A percentile compares a stretch with the other conserved stretches of the same genome.
phyloP scores from a whole-genome alignment of 192 early-diverging fungal species.

The Podila horticola region DNA sequence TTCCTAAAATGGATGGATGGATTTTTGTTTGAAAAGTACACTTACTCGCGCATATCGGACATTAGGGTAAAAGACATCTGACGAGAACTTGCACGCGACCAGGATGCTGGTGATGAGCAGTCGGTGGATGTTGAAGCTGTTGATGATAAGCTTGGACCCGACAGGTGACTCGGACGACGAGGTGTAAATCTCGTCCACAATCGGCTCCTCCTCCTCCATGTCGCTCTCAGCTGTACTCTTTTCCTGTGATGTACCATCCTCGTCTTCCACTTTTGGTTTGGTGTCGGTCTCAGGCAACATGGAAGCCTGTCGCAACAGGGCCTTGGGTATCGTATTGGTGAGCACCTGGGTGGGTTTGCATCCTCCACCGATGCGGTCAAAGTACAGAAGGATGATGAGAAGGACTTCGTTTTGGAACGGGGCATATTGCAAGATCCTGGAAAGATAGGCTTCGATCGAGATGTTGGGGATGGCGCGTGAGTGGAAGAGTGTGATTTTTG shows the following conservation, averaged over 20 bases:
- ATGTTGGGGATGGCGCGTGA: slow-evolving; percentile 75
- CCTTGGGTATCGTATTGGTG: slow-evolving; percentile 42
- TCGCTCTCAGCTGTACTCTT: slow-evolving; percentile 17
- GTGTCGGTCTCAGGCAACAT: slow-evolving; percentile 21
- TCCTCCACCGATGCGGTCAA: slow-evolving; percentile 70
- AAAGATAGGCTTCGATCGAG: slow-evolving; percentile 70
- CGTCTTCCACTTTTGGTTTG: not conserved
- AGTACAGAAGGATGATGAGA: slow-evolving; percentile 76
- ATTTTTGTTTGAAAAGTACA: not conserved
- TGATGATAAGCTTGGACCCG: slow-evolving; percentile 60
- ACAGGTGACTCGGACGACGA: slow-evolving; percentile 49
- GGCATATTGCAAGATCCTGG: slow-evolving; percentile 74
- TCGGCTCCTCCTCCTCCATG: slow-evolving; percentile 43
- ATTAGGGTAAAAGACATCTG: slow-evolving; percentile 80
- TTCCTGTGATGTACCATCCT: not conserved
- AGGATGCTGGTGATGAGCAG: slow-evolving; percentile 75
- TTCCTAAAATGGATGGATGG: slow-evolving; percentile 10
- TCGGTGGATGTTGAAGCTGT: slow-evolving; percentile 77
- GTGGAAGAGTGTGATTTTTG: slow-evolving; percentile 73
- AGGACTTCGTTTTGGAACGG: slow-evolving; percentile 74
- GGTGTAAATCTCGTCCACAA: slow-evolving; percentile 55
- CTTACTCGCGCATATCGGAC: slow-evolving; percentile 75
- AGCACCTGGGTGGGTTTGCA: slow-evolving; percentile 50
- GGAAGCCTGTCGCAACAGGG: slow-evolving; percentile 39
- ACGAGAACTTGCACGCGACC: slow-evolving; percentile 79